Evolutionary conservation across 192 early-diverging fungal genomes (phyloP).

Genomic region (Backusella sp.): DNA sequence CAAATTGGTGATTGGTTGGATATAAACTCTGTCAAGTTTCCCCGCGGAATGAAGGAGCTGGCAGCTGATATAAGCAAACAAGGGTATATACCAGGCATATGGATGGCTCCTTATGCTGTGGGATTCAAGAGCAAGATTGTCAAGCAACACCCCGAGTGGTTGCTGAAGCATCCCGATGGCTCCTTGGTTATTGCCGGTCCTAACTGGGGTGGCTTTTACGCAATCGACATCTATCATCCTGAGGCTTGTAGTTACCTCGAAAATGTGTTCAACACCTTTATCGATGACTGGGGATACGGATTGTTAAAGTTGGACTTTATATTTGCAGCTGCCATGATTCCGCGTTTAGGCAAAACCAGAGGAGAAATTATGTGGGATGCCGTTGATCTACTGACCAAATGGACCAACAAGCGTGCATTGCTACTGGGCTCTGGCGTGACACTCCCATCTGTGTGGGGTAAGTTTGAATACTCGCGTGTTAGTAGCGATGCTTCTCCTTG

Average conservation of each 20-base stretch:
- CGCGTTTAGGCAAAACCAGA: constrained; percentile 42
- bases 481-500: constrained; percentile 47
- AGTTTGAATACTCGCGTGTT: constrained; percentile 46
- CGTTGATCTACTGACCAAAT: constrained; percentile 36
- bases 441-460: constrained; percentile 40
- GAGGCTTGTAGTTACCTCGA: constrained; percentile 39
- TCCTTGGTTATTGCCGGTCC: constrained; percentile 25
- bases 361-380: constrained; percentile 55
- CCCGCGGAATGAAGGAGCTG: constrained; percentile 41
- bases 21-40: constrained; percentile 36
- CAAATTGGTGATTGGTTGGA: constrained; percentile 50
- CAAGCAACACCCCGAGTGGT: constrained; percentile 43
- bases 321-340: constrained; percentile 45
- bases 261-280: constrained; percentile 39
- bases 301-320: constrained; percentile 51
- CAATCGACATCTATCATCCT: constrained; percentile 46
- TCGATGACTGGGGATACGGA: constrained; percentile 43
- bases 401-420: constrained; percentile 34
- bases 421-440: constrained; percentile 46
- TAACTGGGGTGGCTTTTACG: constrained; percentile 42
- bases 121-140: constrained; percentile 37
- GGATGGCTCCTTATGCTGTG: constrained; percentile 49
- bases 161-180: constrained; percentile 29
- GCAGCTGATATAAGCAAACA: constrained; percentile 33
- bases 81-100: constrained; percentile 41